Conservation (phyloP, 1,284 basidiomycete species). For the Takashimella tepidaria region DNA sequence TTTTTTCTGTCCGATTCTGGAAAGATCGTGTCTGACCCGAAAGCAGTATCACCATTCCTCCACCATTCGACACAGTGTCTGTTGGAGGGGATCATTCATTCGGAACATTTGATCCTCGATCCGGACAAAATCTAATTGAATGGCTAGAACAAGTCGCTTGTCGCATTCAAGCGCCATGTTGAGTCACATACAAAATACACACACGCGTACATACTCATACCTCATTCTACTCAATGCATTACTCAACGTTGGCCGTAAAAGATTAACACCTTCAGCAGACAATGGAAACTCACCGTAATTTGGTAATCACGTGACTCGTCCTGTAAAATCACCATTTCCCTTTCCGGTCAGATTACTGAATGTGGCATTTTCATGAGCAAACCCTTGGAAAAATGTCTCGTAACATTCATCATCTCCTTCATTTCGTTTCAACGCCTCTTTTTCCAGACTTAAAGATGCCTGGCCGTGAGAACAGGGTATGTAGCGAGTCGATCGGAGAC, state of each 20-base stretch:
- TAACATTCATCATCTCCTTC: neutral
- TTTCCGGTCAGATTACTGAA: neutral
- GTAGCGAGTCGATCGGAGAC: too few relatives aligned
- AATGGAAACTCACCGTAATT: too few relatives aligned
- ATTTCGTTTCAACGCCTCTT: neutral
- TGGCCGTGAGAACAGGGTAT: too few relatives aligned
- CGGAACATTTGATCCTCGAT: constrained; percentile 7
- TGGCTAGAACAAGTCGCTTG: constrained; percentile 7
- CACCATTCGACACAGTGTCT: constrained; percentile 5
- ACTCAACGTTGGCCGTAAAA: too few relatives aligned
- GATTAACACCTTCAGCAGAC: too few relatives aligned
- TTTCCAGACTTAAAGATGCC: too few relatives aligned
- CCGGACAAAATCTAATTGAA: constrained; percentile 1
- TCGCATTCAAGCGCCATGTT: neutral
- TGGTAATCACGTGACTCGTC: neutral
- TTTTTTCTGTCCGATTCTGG: constrained; percentile 4
- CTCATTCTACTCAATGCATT: too few relatives aligned
- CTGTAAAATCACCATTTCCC: neutral
- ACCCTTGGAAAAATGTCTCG: neutral
- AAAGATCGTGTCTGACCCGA: neutral
- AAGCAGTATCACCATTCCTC: constrained; percentile 5
- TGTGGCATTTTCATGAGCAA: neutral
- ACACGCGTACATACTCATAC: neutral
- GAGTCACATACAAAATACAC: neutral
- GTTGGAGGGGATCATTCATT: constrained; percentile 1